Evolutionary conservation across 2,329 filamentous ascomycete species (phyloP), one percentile per base, ranked within the genome.

Genomic region (Colletotrichum graminicola): DNA sequence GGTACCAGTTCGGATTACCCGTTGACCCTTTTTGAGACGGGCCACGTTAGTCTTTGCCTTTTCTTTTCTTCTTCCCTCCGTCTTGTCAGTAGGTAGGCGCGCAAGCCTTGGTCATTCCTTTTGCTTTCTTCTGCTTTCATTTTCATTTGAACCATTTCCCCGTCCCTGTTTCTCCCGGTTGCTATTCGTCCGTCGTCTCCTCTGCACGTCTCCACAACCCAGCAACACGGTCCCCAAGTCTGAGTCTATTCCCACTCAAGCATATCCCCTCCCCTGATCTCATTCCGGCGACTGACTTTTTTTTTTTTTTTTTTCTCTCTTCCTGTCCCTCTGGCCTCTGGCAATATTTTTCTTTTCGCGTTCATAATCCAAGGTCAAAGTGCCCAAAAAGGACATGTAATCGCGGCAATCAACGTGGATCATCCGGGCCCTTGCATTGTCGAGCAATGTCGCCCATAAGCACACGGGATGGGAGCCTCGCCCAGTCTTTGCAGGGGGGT

Each of bases 341-440:
- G n/a, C n/a, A n/a, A n/a, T n/a, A n/a, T 26, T 47, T n/a, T 23
- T 26, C 34, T n/a, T 23, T 32, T 21, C 26, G 14, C 18, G 10
- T 12, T 8, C 18, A 55, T 29, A 21, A n/a, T 2, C 14, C 21
- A 39, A 26, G 34, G 34, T 11, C 49, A 49, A 49, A 23, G 7
- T 29, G 6, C 11, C 32, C 36, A 45, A 18, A 26, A 62, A 49
- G 21, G 34, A 62, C 29, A 23, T 57, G 41, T 49, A 62, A 57
- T 51, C 43, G 55, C 34, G 56, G 63, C 41, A 62, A 51, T n/a
- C 32, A 36, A 23, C 64, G 49, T 34, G 67, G 63, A 56, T 57
- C 57, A 61, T 56, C n/a, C 23, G 36, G 52, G 64, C 67, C 67
- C 63, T 71, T 67, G 67, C 63, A 67, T 67, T 51, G 49, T 41